A percentile compares a stretch with the other conserved stretches of the same genome.
phyloP scores from a whole-genome alignment of 768 basidiomycete genomes.

The Hypholoma sublateritium region DNA sequence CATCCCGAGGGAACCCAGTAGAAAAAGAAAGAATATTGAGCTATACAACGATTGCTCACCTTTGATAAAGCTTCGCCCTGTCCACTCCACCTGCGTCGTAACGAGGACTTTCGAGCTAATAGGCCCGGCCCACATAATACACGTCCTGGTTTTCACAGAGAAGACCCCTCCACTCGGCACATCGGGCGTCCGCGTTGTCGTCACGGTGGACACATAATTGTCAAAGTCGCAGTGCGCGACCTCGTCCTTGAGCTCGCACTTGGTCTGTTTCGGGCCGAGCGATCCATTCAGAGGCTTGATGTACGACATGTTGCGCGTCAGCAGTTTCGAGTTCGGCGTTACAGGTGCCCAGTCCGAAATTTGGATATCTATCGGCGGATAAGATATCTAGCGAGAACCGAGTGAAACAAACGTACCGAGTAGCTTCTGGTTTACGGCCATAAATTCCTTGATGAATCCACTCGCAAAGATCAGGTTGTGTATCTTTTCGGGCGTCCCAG shows the following conservation, averaged over 20 bases:
- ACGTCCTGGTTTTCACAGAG: conserved; percentile 90
- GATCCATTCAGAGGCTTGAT: conserved; percentile 89
- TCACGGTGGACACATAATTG: conserved; percentile 77
- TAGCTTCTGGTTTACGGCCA: conserved; percentile 86
- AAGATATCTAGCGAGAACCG: background rate
- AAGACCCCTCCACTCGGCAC: conserved; percentile 95
- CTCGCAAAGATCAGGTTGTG: conserved; percentile 96
- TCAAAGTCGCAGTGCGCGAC: conserved; percentile 79
- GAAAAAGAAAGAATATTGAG: no score
- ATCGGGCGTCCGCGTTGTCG: conserved; percentile 91
- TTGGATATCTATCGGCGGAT: conserved; percentile 72
- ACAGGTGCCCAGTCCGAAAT: conserved; percentile 92
- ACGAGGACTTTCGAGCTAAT: conserved; percentile 79
- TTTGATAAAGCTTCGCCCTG: conserved; percentile 94
- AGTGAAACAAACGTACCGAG: conserved; percentile 55
- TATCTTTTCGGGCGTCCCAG: conserved; percentile 92
- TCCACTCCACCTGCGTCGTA: conserved; percentile 94
- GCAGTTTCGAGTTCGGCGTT: conserved; percentile 58
- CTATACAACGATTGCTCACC: no score
- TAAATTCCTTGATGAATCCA: conserved; percentile 93
- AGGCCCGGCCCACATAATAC: conserved; percentile 89
- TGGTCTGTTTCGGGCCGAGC: conserved; percentile 92
- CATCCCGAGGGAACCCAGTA: no score
- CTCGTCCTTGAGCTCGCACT: conserved; percentile 94
- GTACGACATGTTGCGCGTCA: conserved; percentile 91